Evolutionary conservation across 805 yeast species (phyloP).

Genomic region (Clavispora asparagi): DNA sequence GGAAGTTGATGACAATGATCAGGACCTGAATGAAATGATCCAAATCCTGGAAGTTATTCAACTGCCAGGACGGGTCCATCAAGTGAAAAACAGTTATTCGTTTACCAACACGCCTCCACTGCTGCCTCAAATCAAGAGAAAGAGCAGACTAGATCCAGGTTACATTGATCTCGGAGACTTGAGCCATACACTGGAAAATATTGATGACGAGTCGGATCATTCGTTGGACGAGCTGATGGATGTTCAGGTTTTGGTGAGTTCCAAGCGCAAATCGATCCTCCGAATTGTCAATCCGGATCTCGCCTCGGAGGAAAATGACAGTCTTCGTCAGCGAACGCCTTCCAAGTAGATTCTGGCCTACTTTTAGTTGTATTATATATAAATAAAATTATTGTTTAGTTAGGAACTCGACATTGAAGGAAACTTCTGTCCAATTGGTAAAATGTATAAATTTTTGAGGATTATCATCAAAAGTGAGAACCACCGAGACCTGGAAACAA

Average conservation of each 20-base stretch:
- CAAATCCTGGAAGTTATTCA: background rate
- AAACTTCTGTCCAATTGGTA: background rate
- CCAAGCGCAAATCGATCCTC: slow-evolving; percentile 55
- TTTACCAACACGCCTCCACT: slow-evolving; percentile 19
- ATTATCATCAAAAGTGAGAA: background rate
- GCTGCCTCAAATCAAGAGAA: slow-evolving; percentile 14
- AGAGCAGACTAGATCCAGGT: slow-evolving; percentile 13
- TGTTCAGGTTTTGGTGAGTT: slow-evolving; percentile 68
- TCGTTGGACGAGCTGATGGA: slow-evolving; percentile 48
- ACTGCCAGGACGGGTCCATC: slow-evolving; percentile 8
- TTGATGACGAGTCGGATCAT: slow-evolving; percentile 24
- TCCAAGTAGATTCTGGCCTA: background rate
- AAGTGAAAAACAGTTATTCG: slow-evolving; percentile 20
- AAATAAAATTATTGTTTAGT: background rate
- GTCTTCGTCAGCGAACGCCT: slow-evolving; percentile 11
- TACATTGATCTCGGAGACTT: slow-evolving; percentile 4
- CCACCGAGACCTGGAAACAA: too few species aligned
- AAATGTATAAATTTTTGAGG: background rate
- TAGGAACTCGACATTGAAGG: too few species aligned
- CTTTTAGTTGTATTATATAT: background rate
- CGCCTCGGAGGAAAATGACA: slow-evolving; percentile 1
- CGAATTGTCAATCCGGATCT: slow-evolving; percentile 60
- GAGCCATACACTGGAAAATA: background rate
- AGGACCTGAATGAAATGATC: background rate
- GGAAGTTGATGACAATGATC: background rate